A percentile compares a stretch with the other conserved stretches of the same genome.
phyloP scores from a whole-genome alignment of 768 basidiomycete species.

The Lenzites betulinus region DNA sequence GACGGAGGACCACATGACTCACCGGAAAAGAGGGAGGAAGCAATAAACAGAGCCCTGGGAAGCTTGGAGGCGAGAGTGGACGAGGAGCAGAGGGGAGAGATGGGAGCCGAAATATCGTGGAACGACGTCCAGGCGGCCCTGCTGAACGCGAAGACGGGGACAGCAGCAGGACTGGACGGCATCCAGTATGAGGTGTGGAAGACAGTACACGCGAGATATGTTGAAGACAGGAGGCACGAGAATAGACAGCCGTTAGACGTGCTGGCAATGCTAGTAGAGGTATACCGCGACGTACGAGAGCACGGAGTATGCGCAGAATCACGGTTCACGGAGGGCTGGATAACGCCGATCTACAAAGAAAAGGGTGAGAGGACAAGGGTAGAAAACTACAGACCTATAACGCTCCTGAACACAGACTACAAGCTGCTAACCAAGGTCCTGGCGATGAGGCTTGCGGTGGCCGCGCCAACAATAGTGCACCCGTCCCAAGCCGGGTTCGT shows the following conservation, averaged over 20 bases:
- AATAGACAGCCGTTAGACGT: neutral
- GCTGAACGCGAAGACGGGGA: neutral
- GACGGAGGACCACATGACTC: neutral
- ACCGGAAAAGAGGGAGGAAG: neutral
- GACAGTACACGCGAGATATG: neutral
- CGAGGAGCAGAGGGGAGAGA: neutral
- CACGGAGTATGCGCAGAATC: neutral
- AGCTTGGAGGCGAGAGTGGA: neutral
- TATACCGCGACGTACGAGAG: neutral
- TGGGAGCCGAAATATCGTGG: neutral
- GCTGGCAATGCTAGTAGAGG: neutral
- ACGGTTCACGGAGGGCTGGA: slow-evolving; percentile 35
- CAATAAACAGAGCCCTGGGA: neutral
- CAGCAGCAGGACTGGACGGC: neutral
- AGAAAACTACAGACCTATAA: slow-evolving; percentile 25
- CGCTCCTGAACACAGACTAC: slow-evolving; percentile 35
- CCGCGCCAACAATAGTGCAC: slow-evolving; percentile 32
- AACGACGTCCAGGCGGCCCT: neutral
- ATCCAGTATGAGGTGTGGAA: slow-evolving; percentile 5
- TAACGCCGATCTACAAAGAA: slow-evolving; percentile 46
- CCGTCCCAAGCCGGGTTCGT: slow-evolving; percentile 44
- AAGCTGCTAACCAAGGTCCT: slow-evolving; percentile 34
- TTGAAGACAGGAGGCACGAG: neutral
- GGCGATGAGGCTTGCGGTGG: slow-evolving; percentile 17
- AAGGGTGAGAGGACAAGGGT: slow-evolving; percentile 21